Evolutionary conservation across 257 asterid genomes (phyloP).

Genomic region (Orobanche coerulescens): DNA sequence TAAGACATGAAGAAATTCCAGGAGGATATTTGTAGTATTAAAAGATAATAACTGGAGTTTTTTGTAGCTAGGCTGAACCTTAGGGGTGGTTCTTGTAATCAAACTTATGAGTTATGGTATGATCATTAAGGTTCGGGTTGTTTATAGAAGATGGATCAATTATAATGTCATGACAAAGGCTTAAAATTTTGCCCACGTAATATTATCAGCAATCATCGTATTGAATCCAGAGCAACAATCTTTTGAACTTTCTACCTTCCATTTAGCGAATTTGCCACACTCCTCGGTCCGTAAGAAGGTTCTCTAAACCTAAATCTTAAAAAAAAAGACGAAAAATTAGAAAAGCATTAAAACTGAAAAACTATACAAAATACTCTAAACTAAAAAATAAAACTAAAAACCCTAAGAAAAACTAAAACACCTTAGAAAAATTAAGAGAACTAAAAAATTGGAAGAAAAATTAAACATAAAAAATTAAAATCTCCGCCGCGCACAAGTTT

Average conservation of each 20-base stretch:
- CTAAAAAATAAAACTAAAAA: too few species aligned
- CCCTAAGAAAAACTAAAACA: too few species aligned
- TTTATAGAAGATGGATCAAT: constrained; percentile 14
- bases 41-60: not conserved
- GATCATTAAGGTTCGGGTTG: not conserved
- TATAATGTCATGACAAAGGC: not conserved
- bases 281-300: too few species aligned
- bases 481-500: too few species aligned
- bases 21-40: too few species aligned
- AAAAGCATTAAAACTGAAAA: too few species aligned
- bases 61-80: not conserved
- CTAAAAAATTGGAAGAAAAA: too few species aligned
- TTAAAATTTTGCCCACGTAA: not conserved
- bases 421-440: too few species aligned
- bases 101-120: not conserved
- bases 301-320: too few species aligned
- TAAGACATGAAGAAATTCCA: not conserved
- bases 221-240: not conserved
- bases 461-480: too few species aligned
- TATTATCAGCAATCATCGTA: not conserved
- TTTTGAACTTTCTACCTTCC: not conserved
- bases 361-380: too few species aligned
- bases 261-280: not conserved
- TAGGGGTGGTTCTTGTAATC: not conserved
- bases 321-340: too few species aligned